phyloP scores from a whole-genome alignment of 257 asterid species.

The Euphrasia confusa region DNA sequence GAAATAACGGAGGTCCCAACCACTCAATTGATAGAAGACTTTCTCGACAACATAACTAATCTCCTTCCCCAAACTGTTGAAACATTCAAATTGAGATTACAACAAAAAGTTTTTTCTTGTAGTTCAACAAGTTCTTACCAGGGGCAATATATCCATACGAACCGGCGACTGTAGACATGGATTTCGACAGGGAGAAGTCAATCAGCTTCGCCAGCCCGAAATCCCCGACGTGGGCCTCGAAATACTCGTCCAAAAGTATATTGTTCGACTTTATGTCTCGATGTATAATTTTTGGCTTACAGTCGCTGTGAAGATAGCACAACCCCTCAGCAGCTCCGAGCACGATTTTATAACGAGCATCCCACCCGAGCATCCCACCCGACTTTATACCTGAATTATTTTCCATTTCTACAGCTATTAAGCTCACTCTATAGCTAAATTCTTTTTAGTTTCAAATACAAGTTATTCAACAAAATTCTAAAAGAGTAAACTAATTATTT shows the following conservation, averaged over 20 bases:
- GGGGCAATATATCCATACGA: constrained; percentile 96
- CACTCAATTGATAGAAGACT: constrained; percentile 85
- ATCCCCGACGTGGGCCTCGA: constrained; percentile 86
- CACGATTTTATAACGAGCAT: constrained; percentile 60
- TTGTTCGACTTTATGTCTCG: constrained; percentile 86
- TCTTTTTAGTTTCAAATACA: too few relatives aligned
- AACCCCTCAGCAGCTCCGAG: constrained; percentile 87
- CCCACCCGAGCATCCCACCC: constrained; percentile 69
- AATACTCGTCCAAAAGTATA: constrained; percentile 64
- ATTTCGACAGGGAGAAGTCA: constrained; percentile 64
- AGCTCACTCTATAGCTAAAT: too few relatives aligned
- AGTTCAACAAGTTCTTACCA: constrained; percentile 46
- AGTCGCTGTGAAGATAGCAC: constrained; percentile 72
- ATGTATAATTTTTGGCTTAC: constrained; percentile 81
- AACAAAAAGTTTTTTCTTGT: too few relatives aligned
- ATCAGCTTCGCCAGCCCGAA: constrained; percentile 86
- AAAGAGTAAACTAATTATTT: too few relatives aligned
- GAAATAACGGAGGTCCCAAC: constrained; percentile 81
- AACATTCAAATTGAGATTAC: background rate
- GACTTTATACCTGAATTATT: too few relatives aligned
- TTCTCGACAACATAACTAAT: constrained; percentile 82
- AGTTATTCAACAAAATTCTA: too few relatives aligned
- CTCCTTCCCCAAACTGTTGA: too few relatives aligned
- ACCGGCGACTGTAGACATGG: constrained; percentile 96
- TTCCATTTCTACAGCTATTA: too few relatives aligned